phyloP scores from a whole-genome alignment of 345 rosid genomes.

The Geranium brycei region DNA sequence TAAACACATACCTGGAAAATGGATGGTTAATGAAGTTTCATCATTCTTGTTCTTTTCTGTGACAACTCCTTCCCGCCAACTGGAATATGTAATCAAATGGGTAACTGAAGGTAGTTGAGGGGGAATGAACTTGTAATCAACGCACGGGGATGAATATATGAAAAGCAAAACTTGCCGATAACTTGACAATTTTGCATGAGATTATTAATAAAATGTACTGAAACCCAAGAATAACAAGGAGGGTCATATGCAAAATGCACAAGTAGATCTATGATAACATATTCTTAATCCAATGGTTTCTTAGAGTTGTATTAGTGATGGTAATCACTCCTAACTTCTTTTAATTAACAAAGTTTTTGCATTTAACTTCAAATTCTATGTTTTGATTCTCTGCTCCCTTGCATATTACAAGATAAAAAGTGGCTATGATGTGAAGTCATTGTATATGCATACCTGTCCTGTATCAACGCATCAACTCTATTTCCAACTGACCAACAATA shows the following conservation, averaged over 20 bases:
- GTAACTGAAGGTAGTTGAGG: not conserved
- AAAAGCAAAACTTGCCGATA: too few species aligned
- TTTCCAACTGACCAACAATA: conserved; percentile 80
- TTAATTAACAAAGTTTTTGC: not conserved
- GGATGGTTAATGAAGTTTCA: conserved; percentile 47
- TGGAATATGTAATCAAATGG: conserved; percentile 18
- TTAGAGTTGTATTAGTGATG: not conserved
- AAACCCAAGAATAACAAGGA: too few species aligned
- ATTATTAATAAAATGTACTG: too few species aligned
- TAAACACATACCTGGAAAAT: conserved; percentile 50
- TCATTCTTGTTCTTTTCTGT: conserved; percentile 75
- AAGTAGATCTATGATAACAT: too few species aligned
- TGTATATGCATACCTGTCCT: conserved; percentile 47
- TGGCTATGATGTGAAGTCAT: not conserved
- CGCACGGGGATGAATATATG: too few species aligned
- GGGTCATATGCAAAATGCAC: too few species aligned
- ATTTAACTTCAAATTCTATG: not conserved
- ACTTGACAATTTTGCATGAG: too few species aligned
- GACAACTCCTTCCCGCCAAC: conserved; percentile 95
- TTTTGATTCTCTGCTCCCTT: not conserved
- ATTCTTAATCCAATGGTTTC: too few species aligned
- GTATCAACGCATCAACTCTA: conserved; percentile 77
- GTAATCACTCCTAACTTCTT: not conserved
- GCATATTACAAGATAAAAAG: not conserved
- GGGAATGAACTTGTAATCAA: too few species aligned